Evolutionary conservation across 1,284 basidiomycete species (phyloP).

Genomic region (Cutaneotrichosporon sp.): DNA sequence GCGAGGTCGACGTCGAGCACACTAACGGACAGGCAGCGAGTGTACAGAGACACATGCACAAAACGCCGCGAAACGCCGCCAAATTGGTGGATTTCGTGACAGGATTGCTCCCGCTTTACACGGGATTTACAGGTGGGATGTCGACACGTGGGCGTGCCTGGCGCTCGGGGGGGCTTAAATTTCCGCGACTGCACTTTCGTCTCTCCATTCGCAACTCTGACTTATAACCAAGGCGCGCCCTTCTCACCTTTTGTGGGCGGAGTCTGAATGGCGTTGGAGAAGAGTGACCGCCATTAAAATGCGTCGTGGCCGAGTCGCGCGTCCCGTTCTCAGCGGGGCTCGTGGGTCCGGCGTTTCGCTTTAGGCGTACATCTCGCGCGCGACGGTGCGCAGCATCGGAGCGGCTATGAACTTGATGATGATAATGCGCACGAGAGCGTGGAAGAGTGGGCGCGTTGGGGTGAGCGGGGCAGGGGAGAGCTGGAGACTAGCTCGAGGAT

Average conservation of each 20-base stretch:
- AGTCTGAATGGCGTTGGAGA: slow-evolving; percentile 21
- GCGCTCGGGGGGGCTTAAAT: too few species aligned
- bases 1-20: slow-evolving; percentile 2
- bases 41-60: not conserved
- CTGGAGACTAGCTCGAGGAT: too few species aligned
- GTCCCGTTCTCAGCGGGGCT: slow-evolving; percentile 15
- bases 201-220: slow-evolving; percentile 19
- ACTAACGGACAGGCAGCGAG: not conserved
- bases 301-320: slow-evolving; percentile 27
- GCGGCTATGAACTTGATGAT: not conserved
- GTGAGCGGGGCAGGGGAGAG: not conserved
- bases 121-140: not conserved
- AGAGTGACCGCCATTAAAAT: slow-evolving; percentile 39
- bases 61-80: not conserved
- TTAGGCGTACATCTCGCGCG: slow-evolving; percentile 41
- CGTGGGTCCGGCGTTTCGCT: slow-evolving; percentile 44
- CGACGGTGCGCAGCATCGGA: not conserved
- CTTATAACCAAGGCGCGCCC: slow-evolving; percentile 19
- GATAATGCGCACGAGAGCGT: too few species aligned
- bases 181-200: not conserved
- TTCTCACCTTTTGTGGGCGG: slow-evolving; percentile 15
- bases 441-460: too few species aligned
- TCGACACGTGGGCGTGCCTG: not conserved
- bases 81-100: not conserved
- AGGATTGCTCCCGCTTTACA: not conserved